phyloP scores from a whole-genome alignment of 371 early-diverging fungal species.

The Mortierella sp. region DNA sequence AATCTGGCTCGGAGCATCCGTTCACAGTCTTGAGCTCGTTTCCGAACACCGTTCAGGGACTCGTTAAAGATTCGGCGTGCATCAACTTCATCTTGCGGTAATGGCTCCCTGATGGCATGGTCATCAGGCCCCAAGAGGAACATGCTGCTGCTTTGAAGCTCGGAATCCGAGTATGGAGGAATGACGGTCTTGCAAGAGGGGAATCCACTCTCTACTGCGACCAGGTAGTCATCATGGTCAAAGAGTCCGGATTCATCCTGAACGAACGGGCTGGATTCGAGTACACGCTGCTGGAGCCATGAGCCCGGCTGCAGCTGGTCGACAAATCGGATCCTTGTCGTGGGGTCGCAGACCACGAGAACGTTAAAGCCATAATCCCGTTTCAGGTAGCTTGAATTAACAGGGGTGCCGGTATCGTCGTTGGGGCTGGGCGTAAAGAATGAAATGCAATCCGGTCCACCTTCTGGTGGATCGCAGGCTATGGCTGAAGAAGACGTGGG shows the following conservation, averaged over 20 bases:
- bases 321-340: constrained; percentile 33
- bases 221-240: constrained; percentile 21
- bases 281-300: constrained; percentile 16
- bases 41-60: constrained; percentile 6
- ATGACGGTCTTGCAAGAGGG: constrained; percentile 9
- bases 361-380: constrained; percentile 38
- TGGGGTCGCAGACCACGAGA: constrained; percentile 28
- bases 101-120: not conserved
- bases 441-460: not conserved
- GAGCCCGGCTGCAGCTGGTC: constrained; percentile 16
- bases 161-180: constrained; percentile 2
- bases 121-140: too few relatives aligned
- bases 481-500: too few relatives aligned
- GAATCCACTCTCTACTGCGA: constrained; percentile 11
- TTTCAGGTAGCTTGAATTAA: constrained; percentile 24
- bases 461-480: too few relatives aligned
- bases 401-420: not conserved
- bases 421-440: not conserved
- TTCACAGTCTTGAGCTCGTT: constrained; percentile 34
- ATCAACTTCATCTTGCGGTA: constrained; percentile 3
- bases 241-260: constrained; percentile 3
- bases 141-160: too few relatives aligned
- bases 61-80: constrained; percentile 11
- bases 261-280: constrained; percentile 12
- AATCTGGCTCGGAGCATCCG: constrained; percentile 31